Base-by-base conservation (phyloP, 768 basidiomycete species). In the Sarcodon sp. region DNA sequence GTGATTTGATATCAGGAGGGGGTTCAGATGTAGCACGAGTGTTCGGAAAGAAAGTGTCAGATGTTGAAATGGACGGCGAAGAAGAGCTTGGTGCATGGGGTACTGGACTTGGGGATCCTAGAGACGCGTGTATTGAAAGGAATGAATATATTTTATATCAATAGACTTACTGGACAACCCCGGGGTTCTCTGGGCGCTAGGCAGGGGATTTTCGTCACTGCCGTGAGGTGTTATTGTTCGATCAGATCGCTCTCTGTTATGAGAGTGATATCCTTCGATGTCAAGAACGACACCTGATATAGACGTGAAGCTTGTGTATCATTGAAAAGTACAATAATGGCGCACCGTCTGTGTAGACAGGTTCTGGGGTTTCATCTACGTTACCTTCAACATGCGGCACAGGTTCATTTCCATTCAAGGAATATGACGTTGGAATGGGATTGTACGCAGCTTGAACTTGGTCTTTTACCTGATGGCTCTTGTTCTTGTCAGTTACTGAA, bases 251-350 rank as follows among this genome's bases (percentile, higher is more conserved):
- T 57, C 54, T 36, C 47, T 68, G 5, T 49, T 34, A 27, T 61
- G 58, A 0, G 76, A 66, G 61, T 88, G 83, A 61, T 94, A 94
- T 0, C 90, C 91, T 46, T 80, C 77, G 57, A 79, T 76, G 55
- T 96, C 91, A 33, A 93, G 69, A 12, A 87, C 83, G 44, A 92
- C 70, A 53, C 82, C 87, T 87, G 52, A 7, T 33, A 15, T 7
- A 12, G 45, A 15, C 31, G 49, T 43, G 8, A 48, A 35, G 27
- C 15, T 33, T 21, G 31, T 5, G 12, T 7, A 41, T 4, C 6
- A 10, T 45, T n/a, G 37, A 6, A 15, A 4, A 21, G 7, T 12
- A 48, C 12, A 13, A 47, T 54, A 45, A 38, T 6, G n/a, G 54
- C 57, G 43, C 47, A 79, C 83, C 71, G 39, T 74, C 66, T 33